Evolutionary conservation across 345 rosid genomes (phyloP).

Genomic region (Acer negundo): DNA sequence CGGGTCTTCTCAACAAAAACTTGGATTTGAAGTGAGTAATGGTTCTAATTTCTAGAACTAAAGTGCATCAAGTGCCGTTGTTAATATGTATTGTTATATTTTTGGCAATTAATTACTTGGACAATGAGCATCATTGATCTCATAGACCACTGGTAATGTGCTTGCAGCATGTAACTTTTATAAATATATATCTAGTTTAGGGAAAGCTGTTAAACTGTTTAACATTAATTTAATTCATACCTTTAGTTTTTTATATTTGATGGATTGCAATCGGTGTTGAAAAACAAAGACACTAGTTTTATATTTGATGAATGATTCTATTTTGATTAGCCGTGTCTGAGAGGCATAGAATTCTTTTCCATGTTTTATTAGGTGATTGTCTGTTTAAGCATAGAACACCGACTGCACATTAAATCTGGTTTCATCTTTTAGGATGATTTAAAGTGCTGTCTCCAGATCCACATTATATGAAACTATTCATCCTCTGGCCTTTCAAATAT

Average conservation of each 20-base stretch:
- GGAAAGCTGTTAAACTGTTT: not conserved
- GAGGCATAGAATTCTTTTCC: too few species aligned
- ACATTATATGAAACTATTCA: too few species aligned
- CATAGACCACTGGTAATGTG: not conserved
- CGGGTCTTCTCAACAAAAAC: constrained; percentile 48
- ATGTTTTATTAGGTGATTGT: too few species aligned
- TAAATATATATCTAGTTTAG: not conserved
- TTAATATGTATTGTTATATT: constrained; percentile 4
- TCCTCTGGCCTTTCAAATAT: too few species aligned
- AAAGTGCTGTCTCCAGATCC: too few species aligned
- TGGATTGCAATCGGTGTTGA: not conserved
- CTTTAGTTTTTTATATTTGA: not conserved
- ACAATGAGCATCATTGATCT: not conserved
- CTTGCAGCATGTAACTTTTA: not conserved
- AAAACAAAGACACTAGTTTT: not conserved
- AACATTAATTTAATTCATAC: not conserved
- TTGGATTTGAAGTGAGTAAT: constrained; percentile 67
- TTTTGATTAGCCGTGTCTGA: too few species aligned
- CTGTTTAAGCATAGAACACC: too few species aligned
- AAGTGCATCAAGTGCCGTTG: constrained; percentile 11
- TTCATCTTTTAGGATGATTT: too few species aligned
- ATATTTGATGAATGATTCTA: too few species aligned
- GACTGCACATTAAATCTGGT: too few species aligned
- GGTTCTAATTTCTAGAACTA: constrained; percentile 5
- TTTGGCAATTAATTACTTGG: not conserved